Conservation (phyloP, 2,329 filamentous ascomycete genomes). For the Fragosphaeria purpurea region DNA sequence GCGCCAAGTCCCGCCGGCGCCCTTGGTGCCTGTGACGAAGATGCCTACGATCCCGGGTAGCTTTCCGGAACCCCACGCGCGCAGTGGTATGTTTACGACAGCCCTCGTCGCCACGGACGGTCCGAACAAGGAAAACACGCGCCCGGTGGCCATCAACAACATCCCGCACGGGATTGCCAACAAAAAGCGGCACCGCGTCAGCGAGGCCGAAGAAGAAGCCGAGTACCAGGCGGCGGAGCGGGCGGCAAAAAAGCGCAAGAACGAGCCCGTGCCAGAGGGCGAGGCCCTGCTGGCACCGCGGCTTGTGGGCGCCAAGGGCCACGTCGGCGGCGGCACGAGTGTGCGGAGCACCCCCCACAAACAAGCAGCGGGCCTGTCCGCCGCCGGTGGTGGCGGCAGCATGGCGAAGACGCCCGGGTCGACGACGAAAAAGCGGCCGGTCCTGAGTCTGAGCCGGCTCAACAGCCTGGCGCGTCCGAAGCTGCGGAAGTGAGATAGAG, state of each 20-base stretch:
- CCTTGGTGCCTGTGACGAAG: slow-evolving; percentile 20
- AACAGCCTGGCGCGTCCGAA: slow-evolving; percentile 54
- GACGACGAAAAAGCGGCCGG: slow-evolving; percentile 41
- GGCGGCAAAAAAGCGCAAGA: slow-evolving; percentile 50
- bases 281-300: slow-evolving; percentile 43
- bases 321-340: slow-evolving; percentile 1
- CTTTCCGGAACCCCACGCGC: slow-evolving; percentile 43
- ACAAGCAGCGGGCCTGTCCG: slow-evolving; percentile 17
- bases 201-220: slow-evolving; percentile 45
- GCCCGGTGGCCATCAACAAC: slow-evolving; percentile 32
- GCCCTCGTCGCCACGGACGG: slow-evolving; percentile 17
- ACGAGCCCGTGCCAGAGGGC: slow-evolving; percentile 37
- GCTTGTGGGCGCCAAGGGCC: slow-evolving; percentile 20
- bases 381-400: background rate
- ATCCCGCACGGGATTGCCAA: slow-evolving; percentile 53
- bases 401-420: slow-evolving; percentile 29
- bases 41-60: slow-evolving; percentile 17
- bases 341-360: slow-evolving; percentile 7
- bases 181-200: slow-evolving; percentile 55
- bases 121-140: slow-evolving; percentile 47
- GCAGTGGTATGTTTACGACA: background rate
- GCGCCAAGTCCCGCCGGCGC: slow-evolving; percentile 47
- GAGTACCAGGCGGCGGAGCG: slow-evolving; percentile 38
- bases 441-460: slow-evolving; percentile 48
- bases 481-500: slow-evolving; percentile 28